These are phyloP conservation scores for Scenedesmus sp. DNA, from an alignment of 163 green algal genomes.

Conservation along the genomic window DNA sequence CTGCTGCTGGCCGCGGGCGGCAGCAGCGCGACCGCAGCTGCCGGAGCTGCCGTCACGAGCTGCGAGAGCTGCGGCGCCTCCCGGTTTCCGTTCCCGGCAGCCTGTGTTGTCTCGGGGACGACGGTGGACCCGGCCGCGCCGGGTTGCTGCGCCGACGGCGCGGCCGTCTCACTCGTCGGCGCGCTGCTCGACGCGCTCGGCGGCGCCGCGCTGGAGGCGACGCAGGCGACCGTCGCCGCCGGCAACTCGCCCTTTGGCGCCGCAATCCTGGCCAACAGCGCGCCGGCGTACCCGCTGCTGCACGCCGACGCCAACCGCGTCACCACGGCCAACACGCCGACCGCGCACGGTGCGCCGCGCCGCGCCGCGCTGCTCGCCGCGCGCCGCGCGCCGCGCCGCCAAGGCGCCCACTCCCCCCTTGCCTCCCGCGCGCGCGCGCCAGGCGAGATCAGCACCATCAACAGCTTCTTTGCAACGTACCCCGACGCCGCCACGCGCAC, in stretches of 20 bases:
- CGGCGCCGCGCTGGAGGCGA: constrained; percentile 2
- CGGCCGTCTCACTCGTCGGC: not conserved
- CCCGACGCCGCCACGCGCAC: not conserved
- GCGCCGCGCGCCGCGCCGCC: too few species aligned
- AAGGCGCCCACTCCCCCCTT: too few species aligned
- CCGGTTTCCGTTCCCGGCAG: not conserved
- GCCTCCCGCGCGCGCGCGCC: too few species aligned
- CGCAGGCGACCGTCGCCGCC: constrained; percentile 1
- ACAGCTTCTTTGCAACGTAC: constrained; percentile 23
- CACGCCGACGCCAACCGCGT: constrained; percentile 31
- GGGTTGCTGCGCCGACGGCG: constrained; percentile 11
- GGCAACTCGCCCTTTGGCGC: constrained; percentile 33
- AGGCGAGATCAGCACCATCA: constrained; percentile 34
- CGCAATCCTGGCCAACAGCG: constrained; percentile 13
- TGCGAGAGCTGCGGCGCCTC: constrained; percentile 7
- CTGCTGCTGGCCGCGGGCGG: too few species aligned
- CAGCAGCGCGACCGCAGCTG: too few species aligned
- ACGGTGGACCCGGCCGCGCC: not conserved
- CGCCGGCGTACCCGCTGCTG: constrained; percentile 6
- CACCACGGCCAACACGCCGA: not conserved
- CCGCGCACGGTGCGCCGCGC: too few species aligned
- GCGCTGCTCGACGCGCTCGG: constrained; percentile 7
- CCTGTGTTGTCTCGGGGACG: not conserved
- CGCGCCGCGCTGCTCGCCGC: too few species aligned
- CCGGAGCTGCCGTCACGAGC: too few species aligned